Evolutionary conservation across 768 basidiomycete species (phyloP), one percentile per base, ranked within the genome.

Genomic region (Cubamyces lactineus): DNA sequence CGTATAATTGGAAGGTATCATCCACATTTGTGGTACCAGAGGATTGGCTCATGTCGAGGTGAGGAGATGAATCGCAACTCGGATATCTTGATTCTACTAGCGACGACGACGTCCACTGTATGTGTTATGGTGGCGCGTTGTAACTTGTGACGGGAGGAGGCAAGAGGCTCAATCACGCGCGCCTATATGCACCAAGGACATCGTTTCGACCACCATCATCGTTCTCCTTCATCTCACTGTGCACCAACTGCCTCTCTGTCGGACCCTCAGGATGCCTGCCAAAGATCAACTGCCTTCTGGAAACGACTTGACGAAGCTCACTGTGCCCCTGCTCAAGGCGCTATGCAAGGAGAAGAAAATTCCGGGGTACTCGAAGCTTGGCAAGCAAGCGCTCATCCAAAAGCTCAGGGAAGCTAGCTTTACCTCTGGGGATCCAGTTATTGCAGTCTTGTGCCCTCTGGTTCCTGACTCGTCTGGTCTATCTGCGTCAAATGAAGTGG

Each of bases 261-360:
- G 34, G 5, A 7, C 11, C 5, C 34, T 34, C 34, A 34, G 34
- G 11, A 49, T 49, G 48, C 12, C 48, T 28, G 24, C 42, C n/a
- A 5, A 16, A 19, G 42, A 13, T 1, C 0, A 19, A 9, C 5
- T 4, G 8, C 5, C 11, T 26, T 26, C 8, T 16, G 26, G 21
- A 23, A 5, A 7, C 15, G 47, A 40, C 43, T 59, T 73, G 24
- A 65, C 71, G 12, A 81, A 75, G 53, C 70, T 87, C 2, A 88
- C 84, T 8, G 85, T 89, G 11, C 71, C 84, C 19, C 86, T 87
- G 64, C 79, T 92, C 19, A 90, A 85, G 68, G 79, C 79, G 3
- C 61, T 91, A 15, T 92, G 88, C 73, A 91, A 88, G 69, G 87
- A 86, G 53, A 79, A 74, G 57, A 76, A 79, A 21, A 75, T 91